These are phyloP conservation scores for Phyllosticta citriasiana DNA, from an alignment of 2,329 filamentous ascomycete species.

Conservation along the genomic window DNA sequence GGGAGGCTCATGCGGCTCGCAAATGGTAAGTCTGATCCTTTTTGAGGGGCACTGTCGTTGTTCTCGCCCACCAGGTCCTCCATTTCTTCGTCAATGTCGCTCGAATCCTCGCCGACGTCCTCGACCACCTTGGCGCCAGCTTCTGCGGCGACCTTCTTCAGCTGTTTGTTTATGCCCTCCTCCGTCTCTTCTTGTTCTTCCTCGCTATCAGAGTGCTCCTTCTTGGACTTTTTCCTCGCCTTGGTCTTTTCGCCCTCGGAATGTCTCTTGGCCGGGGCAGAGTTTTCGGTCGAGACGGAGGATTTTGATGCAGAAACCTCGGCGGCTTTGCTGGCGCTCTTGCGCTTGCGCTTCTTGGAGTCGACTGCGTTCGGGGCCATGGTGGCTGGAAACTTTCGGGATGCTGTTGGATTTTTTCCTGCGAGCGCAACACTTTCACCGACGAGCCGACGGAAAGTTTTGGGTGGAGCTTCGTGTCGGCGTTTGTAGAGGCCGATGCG, in stretches of 20 bases:
- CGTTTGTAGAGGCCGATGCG: not conserved
- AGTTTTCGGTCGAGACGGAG: conserved; percentile 13
- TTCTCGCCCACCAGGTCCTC: conserved; percentile 22
- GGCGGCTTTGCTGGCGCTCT: conserved; percentile 30
- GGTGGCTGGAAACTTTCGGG: conserved; percentile 7
- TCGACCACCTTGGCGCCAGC: conserved; percentile 20
- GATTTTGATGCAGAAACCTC: conserved; percentile 16
- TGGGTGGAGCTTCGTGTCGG: not conserved
- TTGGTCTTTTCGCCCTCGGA: conserved; percentile 21
- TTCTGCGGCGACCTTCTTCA: conserved; percentile 12
- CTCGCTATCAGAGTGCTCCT: conserved; percentile 21
- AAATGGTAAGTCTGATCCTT: conserved; percentile 36
- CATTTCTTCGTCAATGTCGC: conserved; percentile 16
- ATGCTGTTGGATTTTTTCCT: not conserved
- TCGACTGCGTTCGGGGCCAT: conserved; percentile 31
- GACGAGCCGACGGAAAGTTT: not conserved
- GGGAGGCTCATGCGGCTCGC: conserved; percentile 47
- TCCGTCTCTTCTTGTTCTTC: conserved; percentile 21
- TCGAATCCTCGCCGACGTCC: not conserved
- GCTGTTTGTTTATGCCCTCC: conserved; percentile 12
- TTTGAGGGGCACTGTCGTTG: conserved; percentile 9
- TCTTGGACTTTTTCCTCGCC: conserved; percentile 33
- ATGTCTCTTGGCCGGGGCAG: conserved; percentile 27
- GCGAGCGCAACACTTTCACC: not conserved
- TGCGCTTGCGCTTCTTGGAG: conserved; percentile 39